A percentile compares a stretch with the other conserved stretches of the same genome.
These are phyloP conservation scores for Solanum bukasovii DNA, from an alignment of 257 asterid species.

Conservation along the genomic window DNA sequence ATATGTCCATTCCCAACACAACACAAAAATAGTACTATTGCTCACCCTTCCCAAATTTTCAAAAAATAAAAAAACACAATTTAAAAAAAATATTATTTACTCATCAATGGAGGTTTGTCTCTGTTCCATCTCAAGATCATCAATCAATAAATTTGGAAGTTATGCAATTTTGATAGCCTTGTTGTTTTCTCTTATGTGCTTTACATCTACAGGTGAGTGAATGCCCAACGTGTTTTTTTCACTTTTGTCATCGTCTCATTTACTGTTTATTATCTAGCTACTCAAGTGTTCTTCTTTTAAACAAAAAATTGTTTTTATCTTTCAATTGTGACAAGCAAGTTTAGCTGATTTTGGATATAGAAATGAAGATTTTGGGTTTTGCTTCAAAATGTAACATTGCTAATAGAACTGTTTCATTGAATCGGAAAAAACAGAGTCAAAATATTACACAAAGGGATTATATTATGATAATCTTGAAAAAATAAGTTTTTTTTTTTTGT, in stretches of 20 bases:
- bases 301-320: neutral
- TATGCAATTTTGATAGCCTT: neutral
- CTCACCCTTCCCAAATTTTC: neutral
- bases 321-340: neutral
- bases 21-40: neutral
- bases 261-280: neutral
- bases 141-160: neutral
- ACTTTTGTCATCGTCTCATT: neutral
- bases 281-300: neutral
- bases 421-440: neutral
- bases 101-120: constrained; percentile 3
- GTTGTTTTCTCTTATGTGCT: constrained; percentile 9
- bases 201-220: constrained; percentile 14
- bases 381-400: neutral
- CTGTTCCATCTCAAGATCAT: neutral
- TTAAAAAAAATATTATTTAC: neutral
- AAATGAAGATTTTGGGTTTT: neutral
- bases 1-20: neutral
- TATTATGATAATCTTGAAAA: neutral
- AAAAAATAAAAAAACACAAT: neutral
- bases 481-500: neutral
- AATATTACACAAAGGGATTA: neutral
- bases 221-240: neutral
- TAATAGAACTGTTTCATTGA: neutral
- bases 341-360: neutral